phyloP scores from a whole-genome alignment of 805 yeast genomes.

The Monosporozyma yasuniensis region DNA sequence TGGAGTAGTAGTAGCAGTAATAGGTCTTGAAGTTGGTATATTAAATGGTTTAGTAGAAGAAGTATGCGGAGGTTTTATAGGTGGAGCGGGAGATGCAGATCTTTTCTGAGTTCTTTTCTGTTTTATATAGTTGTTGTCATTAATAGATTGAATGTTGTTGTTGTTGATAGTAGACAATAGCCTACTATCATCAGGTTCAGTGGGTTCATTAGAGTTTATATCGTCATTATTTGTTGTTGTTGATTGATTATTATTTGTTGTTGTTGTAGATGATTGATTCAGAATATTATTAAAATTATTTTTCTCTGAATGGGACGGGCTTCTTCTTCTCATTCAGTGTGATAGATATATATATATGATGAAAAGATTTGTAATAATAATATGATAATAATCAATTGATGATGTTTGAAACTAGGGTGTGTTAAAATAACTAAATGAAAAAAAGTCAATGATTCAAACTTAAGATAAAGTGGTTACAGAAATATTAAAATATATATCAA shows the following conservation, averaged over 20 bases:
- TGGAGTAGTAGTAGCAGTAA: not conserved
- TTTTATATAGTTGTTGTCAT: not conserved
- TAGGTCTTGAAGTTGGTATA: slow-evolving; percentile 4
- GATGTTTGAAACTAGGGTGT: too few species aligned
- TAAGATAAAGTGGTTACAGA: too few species aligned
- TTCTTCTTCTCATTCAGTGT: slow-evolving; percentile 28
- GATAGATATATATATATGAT: not conserved
- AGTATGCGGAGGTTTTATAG: not conserved
- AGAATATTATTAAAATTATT: slow-evolving; percentile 22
- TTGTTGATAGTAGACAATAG: slow-evolving; percentile 28
- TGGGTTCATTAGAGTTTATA: slow-evolving; percentile 32
- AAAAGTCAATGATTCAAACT: too few species aligned
- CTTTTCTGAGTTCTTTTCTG: slow-evolving; percentile 1
- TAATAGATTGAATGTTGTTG: not conserved
- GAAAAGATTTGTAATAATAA: too few species aligned
- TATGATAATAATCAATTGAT: too few species aligned
- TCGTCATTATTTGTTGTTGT: slow-evolving; percentile 13
- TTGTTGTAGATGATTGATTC: slow-evolving; percentile 21
- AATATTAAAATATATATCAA: too few species aligned
- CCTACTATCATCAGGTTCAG: slow-evolving; percentile 43
- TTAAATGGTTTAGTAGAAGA: not conserved
- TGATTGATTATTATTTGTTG: slow-evolving; percentile 4
- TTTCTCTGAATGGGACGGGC: slow-evolving; percentile 34
- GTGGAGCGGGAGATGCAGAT: slow-evolving; percentile 4
- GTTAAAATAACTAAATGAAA: too few species aligned